These are phyloP conservation scores for Kwoniella botswanensis DNA, from an alignment of 768 basidiomycete species.

Conservation along the genomic window DNA sequence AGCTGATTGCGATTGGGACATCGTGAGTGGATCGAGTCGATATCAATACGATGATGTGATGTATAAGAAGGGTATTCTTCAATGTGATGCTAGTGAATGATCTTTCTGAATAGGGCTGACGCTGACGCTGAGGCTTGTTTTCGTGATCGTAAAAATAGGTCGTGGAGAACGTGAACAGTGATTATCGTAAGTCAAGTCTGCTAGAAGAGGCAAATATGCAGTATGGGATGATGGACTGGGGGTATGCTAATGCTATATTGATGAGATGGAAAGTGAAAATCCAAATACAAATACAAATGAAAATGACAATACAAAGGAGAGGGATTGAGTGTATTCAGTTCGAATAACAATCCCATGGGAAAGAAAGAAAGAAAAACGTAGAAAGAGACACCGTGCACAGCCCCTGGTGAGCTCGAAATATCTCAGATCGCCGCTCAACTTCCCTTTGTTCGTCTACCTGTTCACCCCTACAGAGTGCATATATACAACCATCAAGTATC, in stretches of 20 bases:
- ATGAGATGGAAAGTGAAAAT: neutral
- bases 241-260: neutral
- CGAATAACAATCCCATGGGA: neutral
- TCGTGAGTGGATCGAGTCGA: neutral
- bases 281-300: neutral
- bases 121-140: neutral
- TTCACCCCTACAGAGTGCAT: neutral
- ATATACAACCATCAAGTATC: neutral
- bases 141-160: neutral
- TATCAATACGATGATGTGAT: too few species aligned
- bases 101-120: too few species aligned
- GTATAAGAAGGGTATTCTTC: too few species aligned
- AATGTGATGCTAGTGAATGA: too few species aligned
- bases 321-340: neutral
- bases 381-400: neutral
- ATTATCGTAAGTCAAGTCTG: neutral
- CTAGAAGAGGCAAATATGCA: too few species aligned
- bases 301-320: neutral
- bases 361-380: neutral
- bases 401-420: neutral
- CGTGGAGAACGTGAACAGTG: neutral
- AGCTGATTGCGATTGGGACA: conserved; percentile 6
- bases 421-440: neutral
- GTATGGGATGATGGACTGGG: too few species aligned
- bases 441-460: neutral